Percentiles rank a stretch among this genome's conserved stretches.
These are phyloP conservation scores for Sordariomycetes sp. DNA, from an alignment of 2,329 filamentous ascomycete genomes.

Conservation along the genomic window DNA sequence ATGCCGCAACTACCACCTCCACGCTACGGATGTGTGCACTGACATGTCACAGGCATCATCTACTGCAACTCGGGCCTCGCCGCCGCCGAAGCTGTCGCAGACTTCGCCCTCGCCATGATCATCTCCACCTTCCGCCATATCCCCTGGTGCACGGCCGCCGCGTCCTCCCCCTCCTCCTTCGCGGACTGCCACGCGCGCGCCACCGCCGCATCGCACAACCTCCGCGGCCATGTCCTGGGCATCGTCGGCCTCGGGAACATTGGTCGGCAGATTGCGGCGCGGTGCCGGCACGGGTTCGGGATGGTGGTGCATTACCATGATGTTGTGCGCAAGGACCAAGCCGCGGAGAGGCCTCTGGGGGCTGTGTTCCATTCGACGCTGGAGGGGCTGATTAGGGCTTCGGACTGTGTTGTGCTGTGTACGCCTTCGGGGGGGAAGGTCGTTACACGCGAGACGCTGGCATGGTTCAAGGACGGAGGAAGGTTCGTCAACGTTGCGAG, in stretches of 20 bases:
- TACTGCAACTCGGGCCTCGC: constrained; percentile 64
- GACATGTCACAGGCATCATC: constrained; percentile 32
- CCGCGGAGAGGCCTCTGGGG: constrained; percentile 23
- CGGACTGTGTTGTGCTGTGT: constrained; percentile 51
- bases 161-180: constrained; percentile 31
- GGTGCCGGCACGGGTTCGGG: constrained; percentile 38
- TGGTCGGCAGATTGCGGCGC: constrained; percentile 45
- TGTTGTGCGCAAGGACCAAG: constrained; percentile 30
- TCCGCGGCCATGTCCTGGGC: constrained; percentile 45
- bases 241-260: constrained; percentile 59
- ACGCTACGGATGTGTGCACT: background rate
- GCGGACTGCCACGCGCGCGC: constrained; percentile 44
- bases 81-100: constrained; percentile 59
- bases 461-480: constrained; percentile 36
- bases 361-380: constrained; percentile 38
- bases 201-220: constrained; percentile 48
- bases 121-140: constrained; percentile 57
- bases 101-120: constrained; percentile 56
- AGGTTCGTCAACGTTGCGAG: constrained; percentile 54
- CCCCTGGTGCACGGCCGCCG: constrained; percentile 47
- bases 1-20: background rate
- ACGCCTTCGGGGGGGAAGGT: constrained; percentile 37
- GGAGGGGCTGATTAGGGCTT: constrained; percentile 31
- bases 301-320: constrained; percentile 57
- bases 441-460: constrained; percentile 32